Evolutionary conservation across 148 eudicot species (phyloP), one percentile per base, ranked within the genome.

Genomic region (Polygonum aviculare): DNA sequence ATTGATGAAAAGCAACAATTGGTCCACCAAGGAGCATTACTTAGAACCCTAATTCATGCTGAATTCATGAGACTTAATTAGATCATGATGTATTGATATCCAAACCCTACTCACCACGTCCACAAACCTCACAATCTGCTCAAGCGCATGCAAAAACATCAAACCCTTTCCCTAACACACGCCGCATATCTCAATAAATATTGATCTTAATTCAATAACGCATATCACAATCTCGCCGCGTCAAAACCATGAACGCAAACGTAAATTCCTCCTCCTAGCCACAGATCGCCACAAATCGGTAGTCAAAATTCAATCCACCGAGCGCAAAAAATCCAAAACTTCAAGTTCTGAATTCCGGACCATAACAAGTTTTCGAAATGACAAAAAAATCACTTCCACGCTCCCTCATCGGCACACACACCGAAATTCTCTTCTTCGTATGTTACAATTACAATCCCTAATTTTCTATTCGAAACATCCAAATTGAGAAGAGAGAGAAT

Each of bases 221-320:
- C 70, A 65, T 14, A 35, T 14, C 62, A 19, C 2, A 55, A 12
- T 7, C 5, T 65, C 70, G 7, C 35, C 41, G 41, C 70, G 35
- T 33, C 70, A 18, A 65, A 65, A 65, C 7, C 41, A 65, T 31
- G 16, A 33, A 7, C 41, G 19, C 4, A 35, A 35, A 33, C 12
- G 35, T 12, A 65, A 65, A 65, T 65, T 33, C 12, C 41, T 65
- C 70, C 44, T 65, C 12, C 41, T 33, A 3, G 41, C 41, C 70
- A 65, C 70, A 65, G 70, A 65, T 65, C 44, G 70, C 70, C 40
- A 33, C 70, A 15, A 35, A 16, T 12, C 35, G n/a, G 41, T 41
- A 7, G 41, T 65, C 70, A 65, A 65, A 65, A 65, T 65, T 65
- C n/a, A 65, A 65, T 14, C n/a, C 70, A 65, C 14, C 70, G 41